Conservation (phyloP, 2,329 filamentous ascomycete species). For the Fusarium sp. region DNA sequence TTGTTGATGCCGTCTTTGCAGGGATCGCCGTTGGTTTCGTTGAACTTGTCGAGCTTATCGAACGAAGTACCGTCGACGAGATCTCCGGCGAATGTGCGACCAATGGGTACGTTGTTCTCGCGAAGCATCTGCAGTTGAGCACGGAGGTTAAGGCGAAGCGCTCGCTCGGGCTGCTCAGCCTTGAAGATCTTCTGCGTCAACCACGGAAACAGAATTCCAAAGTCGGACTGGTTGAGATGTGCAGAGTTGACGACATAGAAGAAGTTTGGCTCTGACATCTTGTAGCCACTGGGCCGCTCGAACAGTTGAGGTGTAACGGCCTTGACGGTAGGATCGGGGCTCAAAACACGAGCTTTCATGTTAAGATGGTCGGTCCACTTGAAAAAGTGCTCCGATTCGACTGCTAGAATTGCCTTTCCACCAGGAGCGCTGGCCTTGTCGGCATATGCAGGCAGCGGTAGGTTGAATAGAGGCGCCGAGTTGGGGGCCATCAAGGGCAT, state of each 20-base stretch:
- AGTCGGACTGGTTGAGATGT: constrained; percentile 85
- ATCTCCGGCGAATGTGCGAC: constrained; percentile 60
- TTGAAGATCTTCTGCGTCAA: constrained; percentile 68
- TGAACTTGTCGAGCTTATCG: constrained; percentile 49
- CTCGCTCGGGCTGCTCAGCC: constrained; percentile 67
- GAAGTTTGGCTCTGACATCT: constrained; percentile 68
- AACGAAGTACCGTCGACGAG: constrained; percentile 59
- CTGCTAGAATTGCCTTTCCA: constrained; percentile 70
- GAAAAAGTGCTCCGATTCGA: constrained; percentile 81
- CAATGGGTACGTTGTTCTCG: constrained; percentile 59
- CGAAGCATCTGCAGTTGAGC: constrained; percentile 68
- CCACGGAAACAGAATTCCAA: constrained; percentile 84
- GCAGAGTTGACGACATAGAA: constrained; percentile 81
- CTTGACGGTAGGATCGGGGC: constrained; percentile 61
- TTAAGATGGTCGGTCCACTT: constrained; percentile 81
- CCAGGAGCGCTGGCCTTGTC: constrained; percentile 60
- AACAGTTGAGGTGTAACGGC: constrained; percentile 55
- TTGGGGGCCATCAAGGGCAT: constrained; percentile 74
- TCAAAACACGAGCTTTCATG: constrained; percentile 73
- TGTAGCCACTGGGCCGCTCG: constrained; percentile 55
- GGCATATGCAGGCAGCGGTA: constrained; percentile 77
- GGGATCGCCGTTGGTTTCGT: constrained; percentile 16
- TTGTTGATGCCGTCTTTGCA: constrained; percentile 54
- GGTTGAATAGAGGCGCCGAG: constrained; percentile 72
- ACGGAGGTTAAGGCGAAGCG: constrained; percentile 67